Base-by-base conservation (phyloP, 441 rosid species). In the Syzygium malaccense region DNA sequence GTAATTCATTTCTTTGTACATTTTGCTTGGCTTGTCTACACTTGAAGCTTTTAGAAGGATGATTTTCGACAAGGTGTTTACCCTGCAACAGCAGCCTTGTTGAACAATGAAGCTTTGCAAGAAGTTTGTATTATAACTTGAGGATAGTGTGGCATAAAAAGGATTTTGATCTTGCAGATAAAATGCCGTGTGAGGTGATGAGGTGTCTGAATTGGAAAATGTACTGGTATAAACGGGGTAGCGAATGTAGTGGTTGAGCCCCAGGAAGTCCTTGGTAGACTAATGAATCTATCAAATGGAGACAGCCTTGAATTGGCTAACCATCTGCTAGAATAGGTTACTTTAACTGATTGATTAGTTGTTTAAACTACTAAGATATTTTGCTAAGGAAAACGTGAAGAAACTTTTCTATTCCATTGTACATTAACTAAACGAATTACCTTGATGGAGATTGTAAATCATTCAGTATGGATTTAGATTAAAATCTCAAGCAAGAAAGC, bases 1-100 rank as follows among this genome's bases (percentile, higher is more conserved):
- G 99, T 97, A 95, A 89, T 89, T 41, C 51, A 37, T 71, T 71
- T 71, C 83, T 41, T 71, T 37, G 49, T 37, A 71, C 83, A 37
- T 71, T 71, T 71, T 7, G 83, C 83, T 33, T 33, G 79, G 48
- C 48, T 37, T 71, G 45, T 71, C 83, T 13, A 71, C 41, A 23
- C 23, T 11, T n/a, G 0, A 37, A 71, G 51, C 83, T 71, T 71
- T 71, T 20, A 71, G 51, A 71, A 37, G 51, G 83, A 71, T 71
- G 83, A 37, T 37, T 71, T 71, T 71, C 51, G 83, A 37, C 17
- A 37, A 71, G 17, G 28, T 71, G 83, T 45, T 71, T 71, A 71
- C 83, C 51, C 49, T 15, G 4, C 79, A 37, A 37, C 49, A 37
- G 49, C n/a, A 37, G 9, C 83, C 51, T 37, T 71, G 51, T 41